Conservation (phyloP, 2,329 filamentous ascomycete species). For the Fusarium avenaceum region DNA sequence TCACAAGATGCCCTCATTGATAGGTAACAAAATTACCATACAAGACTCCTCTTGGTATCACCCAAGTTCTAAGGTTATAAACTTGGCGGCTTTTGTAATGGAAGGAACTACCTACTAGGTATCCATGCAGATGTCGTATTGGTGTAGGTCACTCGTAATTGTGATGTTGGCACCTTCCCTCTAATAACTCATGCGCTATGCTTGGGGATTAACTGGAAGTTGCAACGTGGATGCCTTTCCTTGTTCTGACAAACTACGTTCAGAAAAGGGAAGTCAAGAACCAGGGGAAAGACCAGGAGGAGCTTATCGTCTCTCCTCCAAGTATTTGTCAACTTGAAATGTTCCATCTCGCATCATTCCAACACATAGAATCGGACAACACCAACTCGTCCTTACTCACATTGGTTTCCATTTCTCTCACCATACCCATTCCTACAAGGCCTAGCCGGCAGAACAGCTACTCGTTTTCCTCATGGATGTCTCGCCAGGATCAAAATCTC, state of each 20-base stretch:
- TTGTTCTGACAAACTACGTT: not conserved
- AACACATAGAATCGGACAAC: not conserved
- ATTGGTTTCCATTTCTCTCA: not conserved
- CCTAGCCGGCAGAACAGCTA: not conserved
- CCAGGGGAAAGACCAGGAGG: not conserved
- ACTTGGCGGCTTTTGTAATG: too few species aligned
- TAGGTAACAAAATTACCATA: too few species aligned
- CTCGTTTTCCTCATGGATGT: slow-evolving; percentile 9
- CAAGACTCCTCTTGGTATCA: too few species aligned
- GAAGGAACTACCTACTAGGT: not conserved
- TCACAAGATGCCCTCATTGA: too few species aligned
- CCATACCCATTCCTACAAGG: not conserved
- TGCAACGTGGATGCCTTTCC: not conserved
- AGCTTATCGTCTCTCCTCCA: not conserved
- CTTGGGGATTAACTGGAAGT: not conserved
- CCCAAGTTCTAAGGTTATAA: too few species aligned
- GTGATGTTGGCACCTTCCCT: not conserved
- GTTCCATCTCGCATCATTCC: not conserved
- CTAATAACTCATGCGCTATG: not conserved
- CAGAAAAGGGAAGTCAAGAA: not conserved
- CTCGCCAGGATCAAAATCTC: slow-evolving; percentile 2
- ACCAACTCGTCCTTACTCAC: not conserved
- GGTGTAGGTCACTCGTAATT: not conserved
- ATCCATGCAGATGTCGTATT: not conserved
- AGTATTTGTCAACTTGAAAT: not conserved